These are phyloP conservation scores for Ensete ventricosum DNA, from an alignment of 176 grass and related monocot genomes.

Conservation along the genomic window DNA sequence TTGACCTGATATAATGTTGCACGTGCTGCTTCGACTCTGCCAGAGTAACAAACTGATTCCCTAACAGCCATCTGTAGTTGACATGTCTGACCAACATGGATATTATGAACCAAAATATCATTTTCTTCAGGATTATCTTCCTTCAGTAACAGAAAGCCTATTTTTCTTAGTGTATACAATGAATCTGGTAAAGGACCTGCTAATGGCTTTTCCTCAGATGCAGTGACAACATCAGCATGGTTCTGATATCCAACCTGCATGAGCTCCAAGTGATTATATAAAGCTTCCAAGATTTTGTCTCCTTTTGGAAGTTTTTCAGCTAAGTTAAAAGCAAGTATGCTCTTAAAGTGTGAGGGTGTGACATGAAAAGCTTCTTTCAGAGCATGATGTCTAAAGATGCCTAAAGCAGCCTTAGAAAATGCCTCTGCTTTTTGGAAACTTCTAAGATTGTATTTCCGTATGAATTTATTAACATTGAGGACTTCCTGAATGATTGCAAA, in stretches of 20 bases:
- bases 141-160: conserved; percentile 49
- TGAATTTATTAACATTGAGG: conserved; percentile 71
- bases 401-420: conserved; percentile 53
- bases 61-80: conserved; percentile 63
- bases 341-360: conserved; percentile 65
- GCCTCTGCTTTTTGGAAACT: conserved; percentile 55
- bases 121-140: conserved; percentile 34
- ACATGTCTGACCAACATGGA: conserved; percentile 52
- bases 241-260: conserved; percentile 29
- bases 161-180: conserved; percentile 37
- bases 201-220: conserved; percentile 25
- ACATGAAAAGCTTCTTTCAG: conserved; percentile 75
- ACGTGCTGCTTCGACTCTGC: conserved; percentile 48
- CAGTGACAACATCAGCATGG: conserved; percentile 17
- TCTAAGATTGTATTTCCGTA: conserved; percentile 53
- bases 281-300: conserved; percentile 76
- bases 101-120: conserved; percentile 30
- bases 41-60: conserved; percentile 58
- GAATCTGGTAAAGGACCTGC: conserved; percentile 55
- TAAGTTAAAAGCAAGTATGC: conserved; percentile 76
- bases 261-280: conserved; percentile 48
- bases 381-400: conserved; percentile 62
- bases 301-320: conserved; percentile 93
- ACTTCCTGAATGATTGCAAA: conserved; percentile 84
- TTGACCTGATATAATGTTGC: conserved; percentile 75